phyloP scores from a whole-genome alignment of 768 basidiomycete species.

The Boletus pseudo-olivaceus region DNA sequence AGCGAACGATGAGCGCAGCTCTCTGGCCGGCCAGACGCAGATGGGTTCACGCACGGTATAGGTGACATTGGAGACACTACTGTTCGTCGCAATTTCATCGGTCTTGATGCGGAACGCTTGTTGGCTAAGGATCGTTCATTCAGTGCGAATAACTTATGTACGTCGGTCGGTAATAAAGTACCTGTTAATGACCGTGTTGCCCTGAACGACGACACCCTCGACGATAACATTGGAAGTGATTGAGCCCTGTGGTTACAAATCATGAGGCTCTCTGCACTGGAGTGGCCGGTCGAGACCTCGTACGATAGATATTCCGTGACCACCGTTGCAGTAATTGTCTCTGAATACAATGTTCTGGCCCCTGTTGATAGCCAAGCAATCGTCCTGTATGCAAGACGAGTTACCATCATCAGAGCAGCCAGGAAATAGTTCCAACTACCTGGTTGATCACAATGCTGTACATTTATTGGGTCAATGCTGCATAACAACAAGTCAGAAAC shows the following conservation, averaged over 20 bases:
- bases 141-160: background rate
- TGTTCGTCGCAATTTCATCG: constrained; percentile 40
- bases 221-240: constrained; percentile 46
- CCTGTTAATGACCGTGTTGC: constrained; percentile 56
- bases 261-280: background rate
- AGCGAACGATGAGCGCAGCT: background rate
- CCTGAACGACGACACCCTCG: constrained; percentile 43
- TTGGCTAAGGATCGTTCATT: constrained; percentile 32
- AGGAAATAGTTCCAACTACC: constrained; percentile 2
- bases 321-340: constrained; percentile 51
- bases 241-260: constrained; percentile 43
- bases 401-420: background rate
- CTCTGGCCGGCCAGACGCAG: background rate
- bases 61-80: constrained; percentile 47
- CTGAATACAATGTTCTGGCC: constrained; percentile 46
- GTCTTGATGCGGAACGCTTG: constrained; percentile 64
- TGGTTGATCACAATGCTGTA: constrained; percentile 26
- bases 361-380: constrained; percentile 55
- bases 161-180: constrained; percentile 14
- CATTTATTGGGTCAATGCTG: background rate
- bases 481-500: background rate
- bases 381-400: constrained; percentile 40
- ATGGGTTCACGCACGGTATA: constrained; percentile 38
- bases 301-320: constrained; percentile 63
- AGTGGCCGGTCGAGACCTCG: background rate